Evolutionary conservation across 371 early-diverging fungal species (phyloP).

Genomic region (Nematocida ausubeli): DNA sequence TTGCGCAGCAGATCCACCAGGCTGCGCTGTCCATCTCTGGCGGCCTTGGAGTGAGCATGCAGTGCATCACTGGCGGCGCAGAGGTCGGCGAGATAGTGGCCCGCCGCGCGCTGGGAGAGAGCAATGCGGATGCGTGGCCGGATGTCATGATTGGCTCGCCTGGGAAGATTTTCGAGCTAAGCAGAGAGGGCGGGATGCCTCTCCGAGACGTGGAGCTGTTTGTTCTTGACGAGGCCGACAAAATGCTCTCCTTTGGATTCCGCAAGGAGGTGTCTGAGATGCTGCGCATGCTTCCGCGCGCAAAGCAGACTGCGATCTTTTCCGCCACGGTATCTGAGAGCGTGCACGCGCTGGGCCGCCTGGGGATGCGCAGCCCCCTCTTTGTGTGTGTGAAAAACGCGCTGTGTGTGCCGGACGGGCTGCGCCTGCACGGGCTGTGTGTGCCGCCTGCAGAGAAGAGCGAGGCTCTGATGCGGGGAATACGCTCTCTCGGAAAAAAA

Average conservation of each 20-base stretch:
- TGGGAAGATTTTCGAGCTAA: constrained; percentile 25
- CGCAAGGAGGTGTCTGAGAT: constrained; percentile 29
- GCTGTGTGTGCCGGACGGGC: constrained; percentile 17
- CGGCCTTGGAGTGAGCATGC: neutral
- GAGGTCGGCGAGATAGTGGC: constrained; percentile 28
- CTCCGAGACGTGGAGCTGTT: constrained; percentile 34
- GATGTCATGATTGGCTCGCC: constrained; percentile 24
- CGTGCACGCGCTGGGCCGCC: constrained; percentile 24
- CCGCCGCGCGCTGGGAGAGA: neutral
- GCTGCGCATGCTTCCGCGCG: constrained; percentile 29
- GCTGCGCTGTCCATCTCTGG: constrained; percentile 6
- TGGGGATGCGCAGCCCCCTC: constrained; percentile 46
- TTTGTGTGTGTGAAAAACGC: constrained; percentile 39
- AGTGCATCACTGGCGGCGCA: constrained; percentile 25
- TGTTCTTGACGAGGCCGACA: constrained; percentile 45
- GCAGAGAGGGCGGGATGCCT: constrained; percentile 29
- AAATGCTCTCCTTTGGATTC: constrained; percentile 42
- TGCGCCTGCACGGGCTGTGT: neutral
- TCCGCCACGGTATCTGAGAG: constrained; percentile 42
- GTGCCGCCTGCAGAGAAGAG: constrained; percentile 20
- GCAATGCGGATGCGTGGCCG: neutral
- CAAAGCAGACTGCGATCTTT: constrained; percentile 33
- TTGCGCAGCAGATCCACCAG: constrained; percentile 44
- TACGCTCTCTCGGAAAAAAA: constrained; percentile 20
- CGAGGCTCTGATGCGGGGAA: neutral